These are phyloP conservation scores for Chondrus crispus DNA, from an alignment of 23 red algal genomes.

Conservation along the genomic window DNA sequence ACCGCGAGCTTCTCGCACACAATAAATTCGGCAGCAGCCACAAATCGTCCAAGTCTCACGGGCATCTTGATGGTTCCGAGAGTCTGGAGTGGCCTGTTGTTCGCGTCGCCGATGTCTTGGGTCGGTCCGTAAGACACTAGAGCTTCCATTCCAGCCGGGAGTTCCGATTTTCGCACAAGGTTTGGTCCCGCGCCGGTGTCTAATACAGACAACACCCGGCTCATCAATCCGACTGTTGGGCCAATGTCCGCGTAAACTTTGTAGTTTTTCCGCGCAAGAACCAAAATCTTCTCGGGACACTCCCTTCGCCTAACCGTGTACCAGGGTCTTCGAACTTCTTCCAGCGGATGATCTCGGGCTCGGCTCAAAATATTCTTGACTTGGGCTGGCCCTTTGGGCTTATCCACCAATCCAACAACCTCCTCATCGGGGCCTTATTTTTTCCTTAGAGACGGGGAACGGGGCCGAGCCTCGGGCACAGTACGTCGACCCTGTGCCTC, in stretches of 20 bases:
- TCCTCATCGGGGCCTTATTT: too few relatives aligned
- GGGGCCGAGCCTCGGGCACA: too few relatives aligned
- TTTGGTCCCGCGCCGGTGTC: constrained; percentile 14
- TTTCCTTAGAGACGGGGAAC: too few relatives aligned
- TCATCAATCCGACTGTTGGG: background rate
- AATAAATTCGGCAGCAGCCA: constrained; percentile 23
- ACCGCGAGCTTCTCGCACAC: background rate
- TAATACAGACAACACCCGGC: background rate
- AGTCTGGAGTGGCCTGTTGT: background rate
- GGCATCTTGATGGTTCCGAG: background rate
- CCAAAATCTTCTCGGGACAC: too few relatives aligned
- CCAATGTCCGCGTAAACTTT: constrained; percentile 44
- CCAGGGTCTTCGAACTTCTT: too few relatives aligned
- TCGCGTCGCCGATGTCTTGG: constrained; percentile 1
- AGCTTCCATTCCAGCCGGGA: background rate
- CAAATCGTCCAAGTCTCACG: background rate
- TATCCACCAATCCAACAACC: too few relatives aligned
- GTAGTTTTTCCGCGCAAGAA: constrained; percentile 20
- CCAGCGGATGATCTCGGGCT: too few relatives aligned
- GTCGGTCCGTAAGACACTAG: background rate
- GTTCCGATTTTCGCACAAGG: background rate
- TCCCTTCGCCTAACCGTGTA: too few relatives aligned
- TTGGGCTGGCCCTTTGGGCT: too few relatives aligned
- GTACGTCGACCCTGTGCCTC: too few relatives aligned
- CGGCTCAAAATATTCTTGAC: too few relatives aligned